Base-by-base conservation (phyloP, 352 stramenopile species). In the Phytophthora chlamydospora region DNA sequence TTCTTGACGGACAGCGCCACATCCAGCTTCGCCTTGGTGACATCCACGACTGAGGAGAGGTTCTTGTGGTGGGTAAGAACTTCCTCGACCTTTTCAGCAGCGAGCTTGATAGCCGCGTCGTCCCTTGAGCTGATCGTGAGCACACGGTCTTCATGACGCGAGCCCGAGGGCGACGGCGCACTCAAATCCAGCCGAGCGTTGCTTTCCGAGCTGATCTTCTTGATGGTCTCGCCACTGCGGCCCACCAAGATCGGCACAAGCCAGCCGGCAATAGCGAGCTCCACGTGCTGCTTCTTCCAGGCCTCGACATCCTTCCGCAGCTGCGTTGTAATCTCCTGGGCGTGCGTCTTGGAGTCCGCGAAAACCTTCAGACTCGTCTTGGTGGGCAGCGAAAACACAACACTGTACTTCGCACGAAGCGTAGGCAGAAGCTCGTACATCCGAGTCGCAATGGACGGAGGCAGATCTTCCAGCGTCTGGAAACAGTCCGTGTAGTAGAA, bases 191-290 rank as follows among this genome's bases (percentile, higher is more conserved):
- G 63, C 14, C 74, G 76, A 31, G 80, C 76, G 42, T 87, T 83
- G 62, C 73, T 80, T 45, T 90, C 75, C 2, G 75, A 54, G 32
- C 71, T 76, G 6, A 93, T 73, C 58, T 87, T 88, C 68, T 89
- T 88, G 58, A 93, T 93, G 12, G 76, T 85, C 42, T 93, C 85
- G 35, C 85, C 85, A 58, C 73, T 91, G 50, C 89, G 89, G 34
- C 85, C 85, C 11, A 93, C 68, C 6, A 93, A 59, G 21, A 89
- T 70, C 0, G 85, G 85, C 19, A 90, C 77, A 24, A 93, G 60
- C 79, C 83, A 93, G 11, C 68, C 59, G 33, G 76, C 60, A 42
- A 93, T 71, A 3, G 72, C 53, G n/a, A 93, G 19, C 43, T 90
- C 79, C 1, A 90, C 62, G 50, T 91, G 79, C 45, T 90, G 80